Percentiles rank a stretch among this genome's conserved stretches.
Conservation (phyloP, 2,329 filamentous ascomycete genomes). For the Diplocarpon rosae region DNA sequence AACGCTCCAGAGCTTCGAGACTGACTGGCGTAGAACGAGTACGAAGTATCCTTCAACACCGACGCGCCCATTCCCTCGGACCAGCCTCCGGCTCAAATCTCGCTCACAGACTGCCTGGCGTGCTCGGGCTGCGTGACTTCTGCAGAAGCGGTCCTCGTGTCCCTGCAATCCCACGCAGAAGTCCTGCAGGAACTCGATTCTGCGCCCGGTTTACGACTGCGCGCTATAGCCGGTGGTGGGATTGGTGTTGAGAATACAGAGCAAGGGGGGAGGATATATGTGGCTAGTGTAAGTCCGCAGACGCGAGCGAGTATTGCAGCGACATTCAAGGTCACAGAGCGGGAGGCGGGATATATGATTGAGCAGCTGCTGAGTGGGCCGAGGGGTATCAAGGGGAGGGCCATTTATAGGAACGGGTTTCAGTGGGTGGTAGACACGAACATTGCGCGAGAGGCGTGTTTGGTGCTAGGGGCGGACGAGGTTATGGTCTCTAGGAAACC, state of each 20-base stretch:
- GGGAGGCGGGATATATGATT: constrained; percentile 71
- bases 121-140: constrained; percentile 97
- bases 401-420: constrained; percentile 65
- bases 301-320: constrained; percentile 80
- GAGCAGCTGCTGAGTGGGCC: constrained; percentile 65
- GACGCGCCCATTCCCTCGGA: constrained; percentile 45
- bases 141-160: constrained; percentile 93
- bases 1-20: not conserved
- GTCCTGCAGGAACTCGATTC: constrained; percentile 74
- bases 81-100: constrained; percentile 74
- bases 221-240: constrained; percentile 23
- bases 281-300: constrained; percentile 90
- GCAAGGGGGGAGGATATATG: constrained; percentile 61
- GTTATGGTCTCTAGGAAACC: constrained; percentile 36
- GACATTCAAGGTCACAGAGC: constrained; percentile 63
- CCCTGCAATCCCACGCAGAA: constrained; percentile 85
- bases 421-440: constrained; percentile 89
- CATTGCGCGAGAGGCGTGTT: constrained; percentile 64
- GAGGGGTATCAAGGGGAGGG: constrained; percentile 57
- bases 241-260: constrained; percentile 41
- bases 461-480: constrained; percentile 71
- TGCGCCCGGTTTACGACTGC: constrained; percentile 34
- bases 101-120: constrained; percentile 90
- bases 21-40: constrained; percentile 28
- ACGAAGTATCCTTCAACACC: constrained; percentile 92